Base-by-base conservation (phyloP, 139 green algal species). In the Mesostigma viride region DNA sequence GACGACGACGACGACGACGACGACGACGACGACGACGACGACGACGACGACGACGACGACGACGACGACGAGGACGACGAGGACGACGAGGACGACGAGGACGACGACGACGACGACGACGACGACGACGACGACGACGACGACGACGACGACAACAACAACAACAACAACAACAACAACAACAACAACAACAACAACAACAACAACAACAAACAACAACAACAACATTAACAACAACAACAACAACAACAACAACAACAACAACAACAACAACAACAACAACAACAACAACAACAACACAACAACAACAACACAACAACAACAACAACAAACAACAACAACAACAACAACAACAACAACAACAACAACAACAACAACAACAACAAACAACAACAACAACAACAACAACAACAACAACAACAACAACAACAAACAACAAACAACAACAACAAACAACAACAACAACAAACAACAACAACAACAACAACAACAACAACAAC, bases 131-230 rank as follows among this genome's bases (percentile, higher is more conserved):
- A 48, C 40, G 40, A 48, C 8, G 40, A 48, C 40, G 40, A 48
- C 11, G 40, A 48, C 40, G 40, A 48, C 40, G 40, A n/a, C 8
- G 8, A 48, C 11, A 48, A 14, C 8, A 48, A 14, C 8, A 48
- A 14, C 8, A 48, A 48, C 40, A 14, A 14, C 40, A 14, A 48
- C 40, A 48, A 48, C 40, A 48, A 48, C 40, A 48, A 48, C 40
- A 48, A 48, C 40, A 48, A 48, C 40, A 48, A 48, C 40, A 48
- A 48, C 40, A 48, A 48, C 40, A 48, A 48, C 40, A 48, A 48
- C n/a, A n/a, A n/a, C n/a, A n/a, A n/a, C n/a, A n/a, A n/a, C n/a
- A n/a, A n/a, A n/a, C n/a, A n/a, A n/a, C 40, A 48, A 48, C 40
- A 48, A 48, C 40, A 48, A 48, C 40, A 48, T 48, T 11, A 48